Evolutionary conservation across 1,284 basidiomycete species (phyloP), one percentile per base, ranked within the genome.

Genomic region (Lentinula novae-zelandiae): DNA sequence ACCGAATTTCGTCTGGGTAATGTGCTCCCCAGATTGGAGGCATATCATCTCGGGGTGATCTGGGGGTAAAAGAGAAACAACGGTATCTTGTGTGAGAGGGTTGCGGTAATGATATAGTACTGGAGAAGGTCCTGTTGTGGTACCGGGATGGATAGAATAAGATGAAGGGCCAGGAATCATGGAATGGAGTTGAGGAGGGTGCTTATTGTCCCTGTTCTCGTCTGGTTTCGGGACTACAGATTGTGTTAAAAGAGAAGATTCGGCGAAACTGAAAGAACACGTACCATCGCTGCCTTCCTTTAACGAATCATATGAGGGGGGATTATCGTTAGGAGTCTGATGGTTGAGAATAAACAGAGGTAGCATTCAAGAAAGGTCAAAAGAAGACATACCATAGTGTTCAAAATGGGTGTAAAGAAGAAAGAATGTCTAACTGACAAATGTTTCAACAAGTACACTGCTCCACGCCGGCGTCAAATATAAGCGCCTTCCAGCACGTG

Each of bases 31-130:
- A n/a, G 81, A 72, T 68, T 92, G 91, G 33, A 92, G 71, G 67
- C 90, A 93, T 39, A 89, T 67, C 90, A 92, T 92, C 72, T 90
- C 84, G 0, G 90, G 91, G 68, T 92, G 86, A 63, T 84, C 78
- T 1, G 90, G 90, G 0, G 90, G 86, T 1, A 91, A 75, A 2
- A 82, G 71, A 1, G 84, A 82, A 4, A 76, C 70, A 36, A 67
- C 58, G 22, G 53, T 62, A 22, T 66, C 63, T 13, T 61, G 60
- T 8, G 66, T 67, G 4, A 55, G 13, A 12, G 64, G 66, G 36
- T 66, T 60, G 40, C 61, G 63, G 58, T 73, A 74, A 62, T 70
- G 63, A 54, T 73, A 71, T 17, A 73, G 65, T 5, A 57, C 63
- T 36, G 62, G 60, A 15, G 53, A 50, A 58, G 50, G 36, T 31